Percentiles rank a stretch among this genome's conserved stretches.
Evolutionary conservation across 345 rosid genomes (phyloP).

Genomic region (Alliaria petiolata): DNA sequence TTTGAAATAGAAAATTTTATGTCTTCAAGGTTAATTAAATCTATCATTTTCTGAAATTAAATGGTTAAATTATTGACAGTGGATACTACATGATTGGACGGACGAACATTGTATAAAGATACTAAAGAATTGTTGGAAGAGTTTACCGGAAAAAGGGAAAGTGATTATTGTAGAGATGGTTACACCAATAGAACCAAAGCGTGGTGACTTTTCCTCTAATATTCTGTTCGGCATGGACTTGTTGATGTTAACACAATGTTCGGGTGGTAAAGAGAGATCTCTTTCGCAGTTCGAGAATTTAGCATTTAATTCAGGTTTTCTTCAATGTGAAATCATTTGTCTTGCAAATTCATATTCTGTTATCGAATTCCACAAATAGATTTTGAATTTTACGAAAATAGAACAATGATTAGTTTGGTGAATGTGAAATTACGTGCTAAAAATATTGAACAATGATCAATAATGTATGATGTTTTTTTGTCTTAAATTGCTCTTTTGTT

Average conservation of each 20-base stretch:
- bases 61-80: neutral
- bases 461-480: no score
- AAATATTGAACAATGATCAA: no score
- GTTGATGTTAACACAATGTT: conserved; percentile 36
- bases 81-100: conserved; percentile 30
- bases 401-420: no score
- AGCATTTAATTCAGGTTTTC: conserved; percentile 38
- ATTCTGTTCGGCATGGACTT: conserved; percentile 31
- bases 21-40: no score
- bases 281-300: conserved; percentile 33
- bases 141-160: conserved; percentile 39
- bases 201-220: conserved; percentile 14
- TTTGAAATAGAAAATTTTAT: neutral
- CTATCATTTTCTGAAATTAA: neutral
- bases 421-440: no score
- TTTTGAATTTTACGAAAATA: neutral
- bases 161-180: conserved; percentile 36
- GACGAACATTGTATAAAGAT: conserved; percentile 37
- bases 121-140: conserved; percentile 38
- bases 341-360: neutral
- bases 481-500: no score
- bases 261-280: conserved; percentile 47
- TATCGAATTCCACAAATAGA: conserved; percentile 11
- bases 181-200: conserved; percentile 24
- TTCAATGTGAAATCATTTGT: conserved; percentile 23